Base-by-base conservation (phyloP, 2,329 filamentous ascomycete species). In the Zarea fungicola region DNA sequence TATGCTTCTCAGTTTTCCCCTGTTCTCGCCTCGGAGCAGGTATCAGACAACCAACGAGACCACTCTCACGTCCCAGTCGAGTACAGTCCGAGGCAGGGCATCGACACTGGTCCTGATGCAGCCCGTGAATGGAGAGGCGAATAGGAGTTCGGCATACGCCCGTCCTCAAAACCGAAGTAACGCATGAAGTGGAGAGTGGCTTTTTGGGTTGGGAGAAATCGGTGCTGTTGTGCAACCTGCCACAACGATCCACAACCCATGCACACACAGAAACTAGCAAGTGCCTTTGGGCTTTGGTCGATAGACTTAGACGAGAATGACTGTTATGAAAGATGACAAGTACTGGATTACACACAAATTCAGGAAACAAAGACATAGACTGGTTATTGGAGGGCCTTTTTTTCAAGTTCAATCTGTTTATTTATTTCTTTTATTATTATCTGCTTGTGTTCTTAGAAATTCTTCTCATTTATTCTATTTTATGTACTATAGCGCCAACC, bases 281-380 rank as follows among this genome's bases (percentile, higher is more conserved):
- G 16, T 39, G 32, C 22, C n/a, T 25, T 22, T 22, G 42, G 22
- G 29, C 28, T 21, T 14, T 16, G 11, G 21, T n/a, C 9, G 28
- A 21, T 26, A 25, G 42, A 42, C 18, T 35, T 44, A 37, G 43
- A 47, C 34, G 43, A 47, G 43, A 23, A n/a, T n/a, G 10, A 39
- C 23, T 47, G 43, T 47, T 47, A 23, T 35, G 13, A 39, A 47
- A 31, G 43, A 47, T 19, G 43, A 16, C 19, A 32, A 47, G 43
- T 18, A n/a, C 5, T 14, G 5, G 22, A 8, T 32, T n/a, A 6
- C 5, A 25, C 9, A 45, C 13, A 25, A 31, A 16, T 14, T 22
- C 8, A 9, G 36, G 9, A 31, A 44, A 19, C 18, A 18, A 16
- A 44, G 42, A 44, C 14, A 22, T 11, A 9, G 29, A 11, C 18